Evolutionary conservation across 2,329 filamentous ascomycete species (phyloP).

Genomic region (Botryotinia convoluta): DNA sequence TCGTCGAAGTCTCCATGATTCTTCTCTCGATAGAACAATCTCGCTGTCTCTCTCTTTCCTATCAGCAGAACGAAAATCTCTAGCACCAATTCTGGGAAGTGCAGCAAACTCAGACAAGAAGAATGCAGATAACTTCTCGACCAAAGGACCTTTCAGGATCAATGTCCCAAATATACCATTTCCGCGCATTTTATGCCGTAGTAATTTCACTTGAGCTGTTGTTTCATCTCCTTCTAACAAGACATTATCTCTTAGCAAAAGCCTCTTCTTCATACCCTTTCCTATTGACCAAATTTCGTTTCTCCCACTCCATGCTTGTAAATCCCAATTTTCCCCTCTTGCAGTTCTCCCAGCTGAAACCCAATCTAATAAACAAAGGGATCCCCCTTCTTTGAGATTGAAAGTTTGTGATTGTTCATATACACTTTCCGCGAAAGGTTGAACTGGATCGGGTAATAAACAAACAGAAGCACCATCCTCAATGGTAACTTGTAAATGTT

Average conservation of each 20-base stretch:
- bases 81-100: constrained; percentile 76
- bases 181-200: constrained; percentile 66
- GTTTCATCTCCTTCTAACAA: constrained; percentile 61
- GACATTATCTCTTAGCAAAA: constrained; percentile 83
- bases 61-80: constrained; percentile 66
- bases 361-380: constrained; percentile 88
- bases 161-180: constrained; percentile 81
- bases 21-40: constrained; percentile 42
- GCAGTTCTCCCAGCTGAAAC: constrained; percentile 84
- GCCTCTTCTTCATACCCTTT: constrained; percentile 47
- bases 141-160: constrained; percentile 72
- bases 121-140: constrained; percentile 65
- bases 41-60: constrained; percentile 45
- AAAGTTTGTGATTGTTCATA: constrained; percentile 87
- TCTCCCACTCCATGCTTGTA: constrained; percentile 73
- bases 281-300: constrained; percentile 76
- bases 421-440: constrained; percentile 80
- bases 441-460: constrained; percentile 84
- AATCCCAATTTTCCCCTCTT: constrained; percentile 84
- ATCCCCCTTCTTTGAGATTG: constrained; percentile 53
- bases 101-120: constrained; percentile 76
- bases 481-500: constrained; percentile 53
- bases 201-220: constrained; percentile 40
- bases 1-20: constrained; percentile 55
- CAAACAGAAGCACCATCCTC: constrained; percentile 55